Conservation (phyloP, 2,329 filamentous ascomycete species). For the Biscogniauxia marginata region DNA sequence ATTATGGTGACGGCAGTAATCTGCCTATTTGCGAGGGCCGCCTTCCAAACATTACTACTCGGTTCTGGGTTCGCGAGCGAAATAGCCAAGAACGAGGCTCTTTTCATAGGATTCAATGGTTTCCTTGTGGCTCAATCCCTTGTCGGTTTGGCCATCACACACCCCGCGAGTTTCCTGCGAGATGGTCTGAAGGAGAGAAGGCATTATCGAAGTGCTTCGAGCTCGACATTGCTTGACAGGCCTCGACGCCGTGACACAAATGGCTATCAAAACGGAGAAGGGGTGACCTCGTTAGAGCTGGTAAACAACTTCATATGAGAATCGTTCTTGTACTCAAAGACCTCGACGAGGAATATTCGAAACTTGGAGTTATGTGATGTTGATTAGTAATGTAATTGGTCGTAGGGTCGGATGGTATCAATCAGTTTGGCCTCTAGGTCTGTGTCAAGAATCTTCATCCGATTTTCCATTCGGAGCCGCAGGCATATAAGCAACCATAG, state of each 20-base stretch:
- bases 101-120: constrained; percentile 32
- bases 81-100: constrained; percentile 24
- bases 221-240: not conserved
- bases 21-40: constrained; percentile 26
- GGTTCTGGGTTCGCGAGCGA: constrained; percentile 25
- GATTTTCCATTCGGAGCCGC: constrained; percentile 13
- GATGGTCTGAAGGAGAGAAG: constrained; percentile 18
- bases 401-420: not conserved
- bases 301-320: not conserved
- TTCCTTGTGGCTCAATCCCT: constrained; percentile 30
- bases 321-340: not conserved
- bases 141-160: constrained; percentile 27
- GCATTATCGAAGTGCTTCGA: not conserved
- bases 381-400: not conserved
- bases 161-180: constrained; percentile 26
- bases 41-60: constrained; percentile 28
- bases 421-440: not conserved
- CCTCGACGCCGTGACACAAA: not conserved
- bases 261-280: not conserved
- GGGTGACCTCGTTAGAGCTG: not conserved
- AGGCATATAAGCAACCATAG: constrained; percentile 63
- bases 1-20: constrained; percentile 24
- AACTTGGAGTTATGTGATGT: not conserved
- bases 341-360: not conserved
- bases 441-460: not conserved